Conservation (phyloP, 345 rosid species). For the Capsella bursapastoris region DNA sequence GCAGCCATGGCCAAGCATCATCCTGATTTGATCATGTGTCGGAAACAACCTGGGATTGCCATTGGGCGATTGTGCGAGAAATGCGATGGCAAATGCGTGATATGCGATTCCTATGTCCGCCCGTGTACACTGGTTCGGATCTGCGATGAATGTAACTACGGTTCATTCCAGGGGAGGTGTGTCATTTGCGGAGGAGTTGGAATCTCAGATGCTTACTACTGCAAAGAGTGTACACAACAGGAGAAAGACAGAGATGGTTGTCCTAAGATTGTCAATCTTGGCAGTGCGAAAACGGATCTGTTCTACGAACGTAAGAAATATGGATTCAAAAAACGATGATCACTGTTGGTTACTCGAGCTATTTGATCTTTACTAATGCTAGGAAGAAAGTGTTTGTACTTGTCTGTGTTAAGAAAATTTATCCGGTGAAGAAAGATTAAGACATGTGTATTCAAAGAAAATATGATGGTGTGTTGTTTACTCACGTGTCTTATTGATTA, state of each 20-base stretch:
- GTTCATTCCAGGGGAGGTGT: constrained; percentile 75
- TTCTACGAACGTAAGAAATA: constrained; percentile 70
- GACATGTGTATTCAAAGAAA: background rate
- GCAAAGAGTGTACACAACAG: constrained; percentile 79
- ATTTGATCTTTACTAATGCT: background rate
- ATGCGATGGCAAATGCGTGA: constrained; percentile 70
- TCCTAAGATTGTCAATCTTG: constrained; percentile 67
- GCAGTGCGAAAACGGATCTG: constrained; percentile 68
- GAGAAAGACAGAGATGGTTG: constrained; percentile 76
- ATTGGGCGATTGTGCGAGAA: constrained; percentile 69
- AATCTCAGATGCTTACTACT: constrained; percentile 71
- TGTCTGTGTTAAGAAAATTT: background rate
- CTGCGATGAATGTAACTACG: constrained; percentile 78
- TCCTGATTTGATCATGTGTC: constrained; percentile 77
- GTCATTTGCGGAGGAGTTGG: constrained; percentile 75
- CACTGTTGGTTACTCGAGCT: background rate
- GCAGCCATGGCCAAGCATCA: constrained; percentile 71
- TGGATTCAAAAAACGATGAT: constrained; percentile 59
- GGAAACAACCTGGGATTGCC: constrained; percentile 77
- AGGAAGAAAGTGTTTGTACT: constrained; percentile 12
- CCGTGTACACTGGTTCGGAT: constrained; percentile 73
- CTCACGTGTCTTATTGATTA: constrained; percentile 19
- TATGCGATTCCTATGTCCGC: constrained; percentile 69
- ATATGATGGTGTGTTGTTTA: background rate
- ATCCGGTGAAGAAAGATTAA: background rate